These are phyloP conservation scores for Elasticomyces elasticus DNA, from an alignment of 495 filamentous ascomycete species.

Conservation along the genomic window DNA sequence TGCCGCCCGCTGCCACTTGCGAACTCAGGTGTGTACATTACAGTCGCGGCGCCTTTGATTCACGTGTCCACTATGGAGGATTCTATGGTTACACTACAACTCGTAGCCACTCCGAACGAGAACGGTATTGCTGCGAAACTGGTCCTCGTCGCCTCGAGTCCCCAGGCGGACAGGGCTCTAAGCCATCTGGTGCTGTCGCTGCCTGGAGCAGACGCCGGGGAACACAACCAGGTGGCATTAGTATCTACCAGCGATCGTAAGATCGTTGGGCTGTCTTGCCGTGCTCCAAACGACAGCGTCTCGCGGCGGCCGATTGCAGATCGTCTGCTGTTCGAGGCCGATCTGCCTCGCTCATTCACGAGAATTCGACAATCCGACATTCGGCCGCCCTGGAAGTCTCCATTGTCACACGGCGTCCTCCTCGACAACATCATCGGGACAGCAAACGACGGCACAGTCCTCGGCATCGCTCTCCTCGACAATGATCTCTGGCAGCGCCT, in stretches of 20 bases:
- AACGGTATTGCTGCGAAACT: not conserved
- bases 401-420: slow-evolving; percentile 19
- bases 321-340: slow-evolving; percentile 27
- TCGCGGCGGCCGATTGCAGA: slow-evolving; percentile 9
- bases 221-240: slow-evolving; percentile 13
- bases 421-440: slow-evolving; percentile 29
- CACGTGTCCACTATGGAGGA: slow-evolving; percentile 29
- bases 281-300: not conserved
- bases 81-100: slow-evolving; percentile 25
- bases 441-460: slow-evolving; percentile 29
- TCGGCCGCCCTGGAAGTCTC: slow-evolving; percentile 26
- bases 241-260: slow-evolving; percentile 23
- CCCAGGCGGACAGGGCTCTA: not conserved
- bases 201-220: not conserved
- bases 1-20: slow-evolving; percentile 18
- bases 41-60: slow-evolving; percentile 21
- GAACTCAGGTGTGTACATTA: slow-evolving; percentile 25
- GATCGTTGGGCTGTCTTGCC: slow-evolving; percentile 21
- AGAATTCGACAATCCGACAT: slow-evolving; percentile 26
- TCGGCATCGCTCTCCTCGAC: slow-evolving; percentile 27
- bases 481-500: slow-evolving; percentile 18
- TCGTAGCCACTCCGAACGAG: not conserved
- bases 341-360: slow-evolving; percentile 26
- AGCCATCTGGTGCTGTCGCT: slow-evolving; percentile 5
- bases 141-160: not conserved